Evolutionary conservation across 768 basidiomycete species (phyloP).

Genomic region (Termitomyces sp.): DNA sequence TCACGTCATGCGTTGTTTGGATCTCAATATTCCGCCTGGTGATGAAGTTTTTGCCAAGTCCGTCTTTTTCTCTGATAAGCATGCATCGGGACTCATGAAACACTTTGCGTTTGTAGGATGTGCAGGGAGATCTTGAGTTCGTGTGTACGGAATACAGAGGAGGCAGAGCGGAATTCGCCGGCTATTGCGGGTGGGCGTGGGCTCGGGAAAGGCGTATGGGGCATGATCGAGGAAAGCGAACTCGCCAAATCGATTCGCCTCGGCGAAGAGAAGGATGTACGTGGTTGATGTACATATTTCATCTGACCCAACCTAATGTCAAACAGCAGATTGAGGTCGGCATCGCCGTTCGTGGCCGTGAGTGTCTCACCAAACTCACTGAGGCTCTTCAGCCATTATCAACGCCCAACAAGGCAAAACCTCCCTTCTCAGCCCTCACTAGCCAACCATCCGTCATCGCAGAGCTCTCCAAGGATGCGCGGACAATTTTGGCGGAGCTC

Average conservation of each 20-base stretch:
- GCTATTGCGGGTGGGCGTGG: slow-evolving; percentile 42
- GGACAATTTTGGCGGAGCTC: slow-evolving; percentile 47
- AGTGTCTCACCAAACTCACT: slow-evolving; percentile 35
- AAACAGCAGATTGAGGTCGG: slow-evolving; percentile 38
- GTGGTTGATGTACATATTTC: slow-evolving; percentile 1
- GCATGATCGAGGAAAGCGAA: slow-evolving; percentile 82
- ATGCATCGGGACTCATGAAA: not conserved
- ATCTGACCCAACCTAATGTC: not conserved
- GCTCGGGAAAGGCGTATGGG: slow-evolving; percentile 69
- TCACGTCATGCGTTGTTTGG: slow-evolving; percentile 83
- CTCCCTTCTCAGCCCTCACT: slow-evolving; percentile 15
- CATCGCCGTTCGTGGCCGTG: slow-evolving; percentile 41
- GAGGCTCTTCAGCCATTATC: slow-evolving; percentile 12
- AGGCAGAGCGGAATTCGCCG: slow-evolving; percentile 51
- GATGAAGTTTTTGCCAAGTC: slow-evolving; percentile 76
- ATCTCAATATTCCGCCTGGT: slow-evolving; percentile 85
- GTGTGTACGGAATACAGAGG: slow-evolving; percentile 92
- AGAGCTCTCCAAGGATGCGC: slow-evolving; percentile 43
- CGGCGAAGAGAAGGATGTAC: slow-evolving; percentile 50
- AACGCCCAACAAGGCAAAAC: slow-evolving; percentile 1
- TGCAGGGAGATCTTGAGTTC: slow-evolving; percentile 86
- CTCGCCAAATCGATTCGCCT: slow-evolving; percentile 65
- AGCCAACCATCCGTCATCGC: slow-evolving; percentile 11
- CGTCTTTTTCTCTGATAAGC: slow-evolving; percentile 10
- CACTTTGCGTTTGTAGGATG: slow-evolving; percentile 37